Conservation (phyloP, 2,329 filamentous ascomycete species). For the Aureobasidium sp. region DNA sequence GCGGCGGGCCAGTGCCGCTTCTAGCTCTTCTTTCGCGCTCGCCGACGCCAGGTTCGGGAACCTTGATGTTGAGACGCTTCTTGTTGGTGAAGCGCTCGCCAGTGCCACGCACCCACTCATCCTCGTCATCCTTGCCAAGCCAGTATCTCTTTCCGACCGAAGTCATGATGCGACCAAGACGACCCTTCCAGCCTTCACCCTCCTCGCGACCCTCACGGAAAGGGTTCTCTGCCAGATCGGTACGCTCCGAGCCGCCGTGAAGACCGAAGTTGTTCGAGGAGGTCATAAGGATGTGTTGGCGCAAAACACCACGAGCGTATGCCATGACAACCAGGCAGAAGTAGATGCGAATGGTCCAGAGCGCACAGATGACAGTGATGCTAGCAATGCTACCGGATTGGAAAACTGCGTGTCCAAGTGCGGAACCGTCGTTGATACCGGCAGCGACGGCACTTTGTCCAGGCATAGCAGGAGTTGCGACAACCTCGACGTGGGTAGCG, state of each 20-base stretch:
- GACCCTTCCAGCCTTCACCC: slow-evolving; percentile 72
- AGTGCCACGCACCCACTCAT: slow-evolving; percentile 60
- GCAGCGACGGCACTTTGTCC: slow-evolving; percentile 51
- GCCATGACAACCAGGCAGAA: slow-evolving; percentile 78
- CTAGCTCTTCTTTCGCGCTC: slow-evolving; percentile 56
- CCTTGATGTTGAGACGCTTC: slow-evolving; percentile 37
- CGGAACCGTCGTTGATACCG: slow-evolving; percentile 29
- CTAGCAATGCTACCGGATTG: slow-evolving; percentile 64
- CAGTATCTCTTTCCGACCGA: slow-evolving; percentile 69
- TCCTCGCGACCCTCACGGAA: slow-evolving; percentile 65
- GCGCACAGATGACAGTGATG: slow-evolving; percentile 64
- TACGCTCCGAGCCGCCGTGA: slow-evolving; percentile 37
- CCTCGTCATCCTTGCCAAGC: slow-evolving; percentile 59
- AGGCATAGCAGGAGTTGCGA: slow-evolving; percentile 40
- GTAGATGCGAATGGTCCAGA: slow-evolving; percentile 74
- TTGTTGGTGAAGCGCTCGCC: slow-evolving; percentile 48
- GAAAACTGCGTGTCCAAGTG: slow-evolving; percentile 57
- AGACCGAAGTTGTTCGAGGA: slow-evolving; percentile 23
- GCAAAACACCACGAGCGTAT: slow-evolving; percentile 69
- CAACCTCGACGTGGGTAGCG: slow-evolving; percentile 50
- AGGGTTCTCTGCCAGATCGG: slow-evolving; percentile 53
- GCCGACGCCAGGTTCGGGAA: slow-evolving; percentile 39
- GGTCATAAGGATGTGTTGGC: slow-evolving; percentile 54
- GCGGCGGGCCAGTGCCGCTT: slow-evolving; percentile 53
- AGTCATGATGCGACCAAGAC: slow-evolving; percentile 72